phyloP scores from a whole-genome alignment of 2,329 filamentous ascomycete genomes.

The Helotiales sp. region DNA sequence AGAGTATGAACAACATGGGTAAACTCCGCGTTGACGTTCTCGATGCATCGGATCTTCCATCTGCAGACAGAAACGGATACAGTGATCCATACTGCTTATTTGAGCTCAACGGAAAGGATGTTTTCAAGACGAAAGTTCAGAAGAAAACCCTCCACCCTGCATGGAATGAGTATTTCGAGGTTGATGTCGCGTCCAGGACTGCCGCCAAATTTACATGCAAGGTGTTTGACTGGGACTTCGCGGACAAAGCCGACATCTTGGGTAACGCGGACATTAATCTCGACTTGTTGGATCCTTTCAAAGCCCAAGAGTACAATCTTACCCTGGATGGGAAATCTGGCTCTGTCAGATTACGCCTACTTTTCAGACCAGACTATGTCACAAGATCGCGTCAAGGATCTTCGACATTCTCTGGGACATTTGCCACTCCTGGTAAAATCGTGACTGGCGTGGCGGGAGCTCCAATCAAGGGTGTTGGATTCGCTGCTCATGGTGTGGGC shows the following conservation, averaged over 20 bases:
- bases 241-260: slow-evolving; percentile 90
- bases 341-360: slow-evolving; percentile 76
- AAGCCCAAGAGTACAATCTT: slow-evolving; percentile 74
- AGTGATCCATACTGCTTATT: slow-evolving; percentile 98
- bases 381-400: slow-evolving; percentile 85
- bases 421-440: slow-evolving; percentile 84
- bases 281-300: slow-evolving; percentile 82
- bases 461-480: slow-evolving; percentile 90
- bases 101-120: slow-evolving; percentile 82
- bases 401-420: slow-evolving; percentile 90
- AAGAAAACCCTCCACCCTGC: slow-evolving; percentile 95
- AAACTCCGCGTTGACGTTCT: slow-evolving; percentile 91
- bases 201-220: slow-evolving; percentile 81
- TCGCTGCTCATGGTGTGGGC: slow-evolving; percentile 69
- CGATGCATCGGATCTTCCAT: slow-evolving; percentile 84
- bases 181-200: slow-evolving; percentile 80
- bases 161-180: slow-evolving; percentile 97
- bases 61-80: slow-evolving; percentile 94
- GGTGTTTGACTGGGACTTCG: slow-evolving; percentile 96
- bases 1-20: slow-evolving; percentile 99
- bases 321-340: slow-evolving; percentile 89
- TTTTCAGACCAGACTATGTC: slow-evolving; percentile 94
- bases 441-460: slow-evolving; percentile 81
- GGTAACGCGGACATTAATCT: slow-evolving; percentile 79
- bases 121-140: slow-evolving; percentile 93